These are phyloP conservation scores for Ormosia semicastrata DNA, from an alignment of 306 rosid species.

Conservation along the genomic window DNA sequence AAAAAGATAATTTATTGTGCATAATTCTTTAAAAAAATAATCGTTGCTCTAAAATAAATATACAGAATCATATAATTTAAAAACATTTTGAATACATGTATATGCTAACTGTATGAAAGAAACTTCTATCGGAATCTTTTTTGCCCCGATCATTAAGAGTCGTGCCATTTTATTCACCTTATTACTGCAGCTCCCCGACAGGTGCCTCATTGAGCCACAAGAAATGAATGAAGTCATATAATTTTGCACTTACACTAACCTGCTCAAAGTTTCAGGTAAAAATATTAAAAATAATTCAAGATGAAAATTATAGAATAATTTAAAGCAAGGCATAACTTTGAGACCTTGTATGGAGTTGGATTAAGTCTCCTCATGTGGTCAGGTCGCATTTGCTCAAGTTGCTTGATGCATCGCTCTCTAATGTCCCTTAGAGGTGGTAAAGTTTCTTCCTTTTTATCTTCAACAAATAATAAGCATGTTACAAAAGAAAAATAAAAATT, in stretches of 20 bases:
- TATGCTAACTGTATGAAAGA: background rate
- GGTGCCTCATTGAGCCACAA: slow-evolving; percentile 98
- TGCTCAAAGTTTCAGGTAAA: slow-evolving; percentile 25
- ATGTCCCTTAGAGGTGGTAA: slow-evolving; percentile 69
- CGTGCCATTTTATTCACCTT: background rate
- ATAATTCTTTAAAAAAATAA: background rate
- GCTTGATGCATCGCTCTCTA: slow-evolving; percentile 69
- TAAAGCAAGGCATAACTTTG: background rate
- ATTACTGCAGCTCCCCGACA: slow-evolving; percentile 82
- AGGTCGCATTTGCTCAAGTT: slow-evolving; percentile 68
- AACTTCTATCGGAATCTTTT: background rate
- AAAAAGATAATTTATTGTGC: background rate
- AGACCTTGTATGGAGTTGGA: slow-evolving; percentile 83
- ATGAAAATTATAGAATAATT: background rate
- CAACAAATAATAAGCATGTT: slow-evolving; percentile 14
- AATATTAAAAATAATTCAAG: background rate
- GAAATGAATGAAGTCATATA: slow-evolving; percentile 91
- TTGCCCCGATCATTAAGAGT: background rate
- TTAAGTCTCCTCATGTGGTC: slow-evolving; percentile 87
- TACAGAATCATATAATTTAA: background rate
- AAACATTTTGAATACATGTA: background rate
- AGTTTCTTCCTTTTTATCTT: slow-evolving; percentile 52
- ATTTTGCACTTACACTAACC: slow-evolving; percentile 89
- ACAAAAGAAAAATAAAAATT: background rate
- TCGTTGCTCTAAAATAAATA: background rate